Percentiles rank a stretch among this genome's conserved stretches.
Evolutionary conservation across 2,329 filamentous ascomycete species (phyloP).

Genomic region (Fusarium coffeatum): DNA sequence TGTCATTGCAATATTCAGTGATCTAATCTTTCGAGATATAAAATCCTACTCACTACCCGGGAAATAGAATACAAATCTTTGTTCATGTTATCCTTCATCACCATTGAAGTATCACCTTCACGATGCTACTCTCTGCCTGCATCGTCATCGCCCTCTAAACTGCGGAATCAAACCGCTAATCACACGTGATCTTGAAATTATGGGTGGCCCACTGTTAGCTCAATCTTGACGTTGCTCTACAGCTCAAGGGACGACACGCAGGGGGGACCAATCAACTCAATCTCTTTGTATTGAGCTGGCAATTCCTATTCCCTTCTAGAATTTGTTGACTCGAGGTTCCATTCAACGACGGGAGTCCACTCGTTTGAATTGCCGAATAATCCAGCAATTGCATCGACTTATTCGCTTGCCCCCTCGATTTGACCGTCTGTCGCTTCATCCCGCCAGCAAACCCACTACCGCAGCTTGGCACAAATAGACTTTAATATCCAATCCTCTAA

Average conservation of each 20-base stretch:
- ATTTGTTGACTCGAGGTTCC: constrained; percentile 2
- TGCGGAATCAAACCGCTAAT: constrained; percentile 24
- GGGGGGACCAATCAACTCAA: constrained; percentile 40
- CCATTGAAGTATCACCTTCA: not conserved
- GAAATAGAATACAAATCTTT: not conserved
- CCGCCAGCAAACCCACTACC: constrained; percentile 37
- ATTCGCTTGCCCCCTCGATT: not conserved
- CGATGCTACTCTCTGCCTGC: not conserved
- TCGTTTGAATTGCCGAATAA: not conserved
- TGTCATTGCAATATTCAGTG: not conserved
- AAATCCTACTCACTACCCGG: constrained; percentile 1
- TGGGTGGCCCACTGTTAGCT: constrained; percentile 37
- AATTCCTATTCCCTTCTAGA: constrained; percentile 18
- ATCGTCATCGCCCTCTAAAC: constrained; percentile 20
- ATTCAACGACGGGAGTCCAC: not conserved
- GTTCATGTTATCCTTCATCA: not conserved
- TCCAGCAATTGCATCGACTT: not conserved
- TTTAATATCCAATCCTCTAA: constrained; percentile 28
- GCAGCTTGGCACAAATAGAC: constrained; percentile 40
- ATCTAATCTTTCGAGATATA: not conserved
- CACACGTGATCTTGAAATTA: constrained; percentile 31
- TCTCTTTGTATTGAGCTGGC: constrained; percentile 32
- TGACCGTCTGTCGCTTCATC: constrained; percentile 19
- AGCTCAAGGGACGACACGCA: constrained; percentile 30
- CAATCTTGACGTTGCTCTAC: constrained; percentile 23